phyloP scores from a whole-genome alignment of 805 yeast genomes.

The Dipodascopsis uninucleata region DNA sequence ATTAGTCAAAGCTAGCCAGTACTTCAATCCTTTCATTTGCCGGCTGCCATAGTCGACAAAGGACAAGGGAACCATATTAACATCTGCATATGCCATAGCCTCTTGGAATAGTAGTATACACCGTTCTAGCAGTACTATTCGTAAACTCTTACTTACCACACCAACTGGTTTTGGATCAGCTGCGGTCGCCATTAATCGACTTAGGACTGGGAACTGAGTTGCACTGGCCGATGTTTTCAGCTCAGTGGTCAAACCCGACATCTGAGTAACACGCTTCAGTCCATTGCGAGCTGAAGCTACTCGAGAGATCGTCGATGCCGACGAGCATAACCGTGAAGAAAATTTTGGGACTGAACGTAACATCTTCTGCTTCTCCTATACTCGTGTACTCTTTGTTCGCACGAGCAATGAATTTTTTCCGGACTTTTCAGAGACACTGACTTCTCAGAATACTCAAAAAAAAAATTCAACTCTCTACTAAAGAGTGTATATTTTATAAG shows the following conservation, averaged over 20 bases:
- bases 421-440: too few relatives aligned
- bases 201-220: constrained; percentile 13
- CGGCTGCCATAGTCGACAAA: not conserved
- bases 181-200: constrained; percentile 24
- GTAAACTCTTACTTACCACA: constrained; percentile 12
- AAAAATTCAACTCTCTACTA: too few relatives aligned
- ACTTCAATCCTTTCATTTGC: not conserved
- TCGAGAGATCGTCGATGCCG: constrained; percentile 18
- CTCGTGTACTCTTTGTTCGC: too few relatives aligned
- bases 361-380: too few relatives aligned
- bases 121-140: too few relatives aligned
- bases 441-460: too few relatives aligned
- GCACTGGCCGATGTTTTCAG: constrained; percentile 5
- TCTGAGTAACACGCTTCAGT: not conserved
- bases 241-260: not conserved
- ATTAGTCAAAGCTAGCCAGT: not conserved
- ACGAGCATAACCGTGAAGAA: constrained; percentile 19
- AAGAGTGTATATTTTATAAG: too few relatives aligned
- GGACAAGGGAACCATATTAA: not conserved
- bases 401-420: too few relatives aligned
- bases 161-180: constrained; percentile 15
- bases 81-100: constrained; percentile 1
- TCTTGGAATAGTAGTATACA: too few relatives aligned
- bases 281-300: constrained; percentile 6
- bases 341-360: constrained; percentile 25